A percentile compares a stretch with the other conserved stretches of the same genome.
phyloP scores from a whole-genome alignment of 169 alveolate genomes.

The Perkinsus marinus region DNA sequence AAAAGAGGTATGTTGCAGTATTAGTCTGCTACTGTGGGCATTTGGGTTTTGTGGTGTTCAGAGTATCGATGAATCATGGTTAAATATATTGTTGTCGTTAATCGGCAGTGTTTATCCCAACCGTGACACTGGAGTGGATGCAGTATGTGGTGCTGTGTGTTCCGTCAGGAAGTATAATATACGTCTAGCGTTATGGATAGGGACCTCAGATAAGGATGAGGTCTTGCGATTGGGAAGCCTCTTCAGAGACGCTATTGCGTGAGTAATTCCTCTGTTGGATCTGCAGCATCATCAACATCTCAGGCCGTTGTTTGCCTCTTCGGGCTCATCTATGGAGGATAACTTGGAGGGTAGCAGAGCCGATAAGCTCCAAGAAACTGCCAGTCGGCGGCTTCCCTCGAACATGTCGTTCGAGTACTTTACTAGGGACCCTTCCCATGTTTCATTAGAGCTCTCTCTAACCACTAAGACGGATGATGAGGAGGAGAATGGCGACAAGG shows the following conservation, averaged over 20 bases:
- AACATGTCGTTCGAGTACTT: not conserved
- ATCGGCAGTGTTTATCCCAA: not conserved
- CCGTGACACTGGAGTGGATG: not conserved
- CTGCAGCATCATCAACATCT: not conserved
- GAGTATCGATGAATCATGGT: not conserved
- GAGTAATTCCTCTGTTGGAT: not conserved
- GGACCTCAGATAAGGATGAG: not conserved
- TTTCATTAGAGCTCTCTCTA: not conserved
- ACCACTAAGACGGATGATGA: not conserved
- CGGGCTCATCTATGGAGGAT: not conserved
- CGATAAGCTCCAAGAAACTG: not conserved
- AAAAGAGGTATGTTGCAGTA: not conserved
- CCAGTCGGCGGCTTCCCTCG: not conserved
- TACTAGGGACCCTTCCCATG: not conserved
- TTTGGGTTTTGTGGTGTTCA: not conserved
- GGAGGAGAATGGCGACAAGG: not conserved
- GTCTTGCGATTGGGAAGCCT: not conserved
- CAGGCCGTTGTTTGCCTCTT: not conserved
- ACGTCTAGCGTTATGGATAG: not conserved
- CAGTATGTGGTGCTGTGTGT: not conserved
- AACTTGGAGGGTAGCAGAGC: not conserved
- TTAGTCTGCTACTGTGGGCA: not conserved
- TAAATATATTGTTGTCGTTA: not conserved
- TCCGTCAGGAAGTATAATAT: not conserved
- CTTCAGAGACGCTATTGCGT: not conserved